Evolutionary conservation across 2,329 filamentous ascomycete species (phyloP), one percentile per base, ranked within the genome.

Genomic region (Ophiostoma piceae): DNA sequence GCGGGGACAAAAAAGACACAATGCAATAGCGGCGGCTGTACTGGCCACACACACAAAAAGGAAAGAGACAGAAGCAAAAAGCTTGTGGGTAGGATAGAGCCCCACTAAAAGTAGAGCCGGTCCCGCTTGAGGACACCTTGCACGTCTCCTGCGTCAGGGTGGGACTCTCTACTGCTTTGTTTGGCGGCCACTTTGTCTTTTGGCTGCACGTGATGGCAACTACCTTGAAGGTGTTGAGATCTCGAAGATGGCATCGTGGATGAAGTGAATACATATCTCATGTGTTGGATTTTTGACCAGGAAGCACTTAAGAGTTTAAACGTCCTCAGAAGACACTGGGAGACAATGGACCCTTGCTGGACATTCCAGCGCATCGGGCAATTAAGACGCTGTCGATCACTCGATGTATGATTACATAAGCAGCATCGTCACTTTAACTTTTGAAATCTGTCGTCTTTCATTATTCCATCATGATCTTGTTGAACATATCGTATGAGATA

Each of bases 51-150:
- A 35, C 37, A 41, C 64, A 43, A 66, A 66, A 66, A 39, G 39
- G 39, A 41, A 41, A 41, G 39, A 41, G 39, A 41, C 12, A 14
- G 39, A 41, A 41, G 39, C 39, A 41, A 41, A 66, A 66, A 39
- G 39, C 9, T 65, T 43, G 32, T 57, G 43, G 68, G 32, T 47
- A 70, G 26, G 69, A 57, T 12, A 32, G 65, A 32, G 43, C 32
- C 47, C 47, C 71, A 70, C 72, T 74, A 74, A 67, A 19, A 57
- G 60, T n/a, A 43, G 26, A 68, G 68, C 64, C n/a, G 71, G 69
- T 60, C 71, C 70, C 72, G 68, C 69, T 73, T 74, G 72, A 74
- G 73, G 73, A 74, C 73, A 74, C 73, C 73, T 74, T 72, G 71
- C 73, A 74, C 68, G 67, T 70, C 69, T 67, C 29, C 32, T 65